Conservation (phyloP, 1,284 basidiomycete species). For the Rhodotorula sp. region DNA sequence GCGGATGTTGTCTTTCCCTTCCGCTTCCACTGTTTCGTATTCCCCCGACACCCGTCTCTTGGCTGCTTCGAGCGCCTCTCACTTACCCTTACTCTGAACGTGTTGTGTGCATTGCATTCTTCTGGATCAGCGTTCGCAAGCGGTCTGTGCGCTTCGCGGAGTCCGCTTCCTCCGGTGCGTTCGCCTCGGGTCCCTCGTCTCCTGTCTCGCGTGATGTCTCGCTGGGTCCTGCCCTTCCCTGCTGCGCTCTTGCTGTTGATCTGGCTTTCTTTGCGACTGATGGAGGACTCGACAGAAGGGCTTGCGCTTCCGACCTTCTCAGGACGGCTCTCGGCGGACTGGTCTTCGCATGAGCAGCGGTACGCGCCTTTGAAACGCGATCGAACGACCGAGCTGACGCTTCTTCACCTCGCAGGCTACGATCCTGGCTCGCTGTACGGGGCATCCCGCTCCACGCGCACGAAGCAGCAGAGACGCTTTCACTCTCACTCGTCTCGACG, state of each 20-base stretch:
- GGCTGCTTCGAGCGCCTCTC: too few relatives aligned
- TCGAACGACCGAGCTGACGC: background rate
- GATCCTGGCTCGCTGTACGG: slow-evolving; percentile 2
- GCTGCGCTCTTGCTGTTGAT: background rate
- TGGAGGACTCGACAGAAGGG: background rate
- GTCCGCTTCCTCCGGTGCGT: too few relatives aligned
- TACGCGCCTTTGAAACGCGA: background rate
- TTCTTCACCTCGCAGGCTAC: background rate
- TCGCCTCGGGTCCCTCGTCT: too few relatives aligned
- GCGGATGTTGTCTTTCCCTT: slow-evolving; percentile 3
- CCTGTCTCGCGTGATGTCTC: too few relatives aligned
- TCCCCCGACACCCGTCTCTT: too few relatives aligned
- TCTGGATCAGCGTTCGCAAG: too few relatives aligned
- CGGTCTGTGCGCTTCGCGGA: too few relatives aligned
- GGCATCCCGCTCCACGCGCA: slow-evolving; percentile 5
- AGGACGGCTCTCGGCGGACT: background rate
- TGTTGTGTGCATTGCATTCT: too few relatives aligned
- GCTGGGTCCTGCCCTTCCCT: background rate
- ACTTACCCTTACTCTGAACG: too few relatives aligned
- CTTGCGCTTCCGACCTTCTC: slow-evolving; percentile 7
- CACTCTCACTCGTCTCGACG: background rate
- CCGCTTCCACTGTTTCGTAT: too few relatives aligned
- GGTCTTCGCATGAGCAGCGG: background rate
- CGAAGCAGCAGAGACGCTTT: background rate
- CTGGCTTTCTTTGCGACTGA: background rate